Percentiles rank a stretch among this genome's conserved stretches.
These are phyloP conservation scores for Berberis thunbergii DNA, from an alignment of 164 flowering plant genomes.

Conservation along the genomic window DNA sequence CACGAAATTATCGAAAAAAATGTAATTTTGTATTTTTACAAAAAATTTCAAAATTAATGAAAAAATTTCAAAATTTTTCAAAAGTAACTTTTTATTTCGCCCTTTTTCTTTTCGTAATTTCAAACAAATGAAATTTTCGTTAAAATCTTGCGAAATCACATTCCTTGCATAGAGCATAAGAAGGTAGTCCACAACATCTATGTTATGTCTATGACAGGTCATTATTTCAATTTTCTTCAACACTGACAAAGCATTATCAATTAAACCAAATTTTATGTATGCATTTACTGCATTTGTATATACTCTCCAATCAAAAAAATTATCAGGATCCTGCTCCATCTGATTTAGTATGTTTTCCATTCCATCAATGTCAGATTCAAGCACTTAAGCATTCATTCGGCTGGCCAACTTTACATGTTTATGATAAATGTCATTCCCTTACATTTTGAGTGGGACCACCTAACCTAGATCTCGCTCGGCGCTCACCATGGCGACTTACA, in stretches of 20 bases:
- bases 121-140: too few species aligned
- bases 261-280: constrained; percentile 27
- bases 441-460: too few species aligned
- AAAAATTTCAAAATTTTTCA: too few species aligned
- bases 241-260: constrained; percentile 22
- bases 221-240: constrained; percentile 21
- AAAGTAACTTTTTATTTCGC: too few species aligned
- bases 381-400: constrained; percentile 24
- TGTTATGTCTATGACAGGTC: not conserved
- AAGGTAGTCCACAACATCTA: constrained; percentile 5
- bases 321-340: constrained; percentile 24
- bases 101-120: too few species aligned
- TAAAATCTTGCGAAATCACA: too few species aligned
- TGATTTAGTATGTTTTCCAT: constrained; percentile 29
- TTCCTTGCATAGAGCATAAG: constrained; percentile 21
- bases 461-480: too few species aligned
- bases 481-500: too few species aligned
- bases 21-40: too few species aligned
- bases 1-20: too few species aligned
- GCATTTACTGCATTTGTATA: constrained; percentile 27
- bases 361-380: constrained; percentile 22
- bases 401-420: constrained; percentile 21
- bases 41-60: too few species aligned
- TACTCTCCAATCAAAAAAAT: constrained; percentile 19
- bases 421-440: constrained; percentile 17